Conservation (phyloP, 2,329 filamentous ascomycete species). For the Ophiostoma triangulosporum region DNA sequence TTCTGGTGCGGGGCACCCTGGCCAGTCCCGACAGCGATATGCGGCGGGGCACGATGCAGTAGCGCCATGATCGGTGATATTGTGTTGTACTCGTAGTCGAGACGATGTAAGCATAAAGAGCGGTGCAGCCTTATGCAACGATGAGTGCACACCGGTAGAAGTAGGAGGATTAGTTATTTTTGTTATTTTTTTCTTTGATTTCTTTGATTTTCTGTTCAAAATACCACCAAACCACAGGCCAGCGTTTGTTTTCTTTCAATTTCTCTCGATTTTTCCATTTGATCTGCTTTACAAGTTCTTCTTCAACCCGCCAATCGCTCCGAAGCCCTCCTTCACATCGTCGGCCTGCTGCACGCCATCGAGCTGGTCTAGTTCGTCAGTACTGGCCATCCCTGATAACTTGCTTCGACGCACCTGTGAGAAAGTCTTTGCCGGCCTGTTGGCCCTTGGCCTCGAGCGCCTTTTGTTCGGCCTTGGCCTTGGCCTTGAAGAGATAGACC, state of each 20-base stretch:
- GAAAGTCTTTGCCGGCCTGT: constrained; percentile 26
- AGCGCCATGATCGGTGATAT: neutral
- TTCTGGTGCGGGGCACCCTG: constrained; percentile 7
- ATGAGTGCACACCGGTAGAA: neutral
- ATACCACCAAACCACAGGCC: too few relatives aligned
- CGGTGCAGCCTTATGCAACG: neutral
- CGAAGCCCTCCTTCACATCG: constrained; percentile 19
- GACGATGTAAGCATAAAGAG: neutral
- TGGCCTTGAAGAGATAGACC: constrained; percentile 26
- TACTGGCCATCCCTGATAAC: too few relatives aligned
- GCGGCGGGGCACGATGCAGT: constrained; percentile 1
- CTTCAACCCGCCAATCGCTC: constrained; percentile 20
- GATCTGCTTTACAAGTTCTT: constrained; percentile 18
- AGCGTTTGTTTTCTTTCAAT: too few relatives aligned
- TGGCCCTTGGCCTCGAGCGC: constrained; percentile 25
- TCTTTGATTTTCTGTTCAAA: too few relatives aligned
- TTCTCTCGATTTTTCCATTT: too few relatives aligned
- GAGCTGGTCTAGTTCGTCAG: constrained; percentile 17
- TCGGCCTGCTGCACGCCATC: constrained; percentile 24
- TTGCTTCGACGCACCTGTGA: constrained; percentile 21
- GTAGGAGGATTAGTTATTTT: too few relatives aligned
- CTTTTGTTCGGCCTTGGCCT: constrained; percentile 27
- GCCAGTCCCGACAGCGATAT: neutral
- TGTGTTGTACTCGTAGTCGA: neutral
- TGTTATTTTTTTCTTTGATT: too few relatives aligned